Base-by-base conservation (phyloP, 2,329 filamentous ascomycete species). In the Calonectria hawksworthii region DNA sequence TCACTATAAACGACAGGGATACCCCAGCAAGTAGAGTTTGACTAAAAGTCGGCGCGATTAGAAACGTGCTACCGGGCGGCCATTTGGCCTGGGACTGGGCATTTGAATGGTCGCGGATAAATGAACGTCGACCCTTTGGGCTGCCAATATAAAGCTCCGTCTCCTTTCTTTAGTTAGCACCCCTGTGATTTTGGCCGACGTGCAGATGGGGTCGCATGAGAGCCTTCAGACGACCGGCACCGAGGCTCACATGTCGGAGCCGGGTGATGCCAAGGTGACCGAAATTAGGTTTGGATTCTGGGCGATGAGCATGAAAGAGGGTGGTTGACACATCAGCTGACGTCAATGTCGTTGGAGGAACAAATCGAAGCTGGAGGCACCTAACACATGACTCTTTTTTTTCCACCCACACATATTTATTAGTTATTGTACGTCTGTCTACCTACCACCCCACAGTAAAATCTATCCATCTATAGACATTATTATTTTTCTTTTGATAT, bases 41-140 rank as follows among this genome's bases (percentile, higher is more conserved):
- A 68, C 70, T 47, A 52, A 72, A 34, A 72, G 70, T 72, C 70
- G 70, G 70, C 52, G 70, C 70, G 70, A 72, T 68, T 72, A 72
- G 54, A 47, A 68, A 63, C 64, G 63, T 30, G 38, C 51, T 72
- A 38, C 21, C 32, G 32, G 64, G 52, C n/a, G 32, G 32, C 21
- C 34, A 30, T 52, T 23, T 18, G 23, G 50, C 23, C 11, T 3
- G 64, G 8, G 28, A 38, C 51, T 41, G 23, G n/a, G 51, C 13
- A 28, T 28, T 44, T 26, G 38, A 44, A 61, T 54, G 47, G 64
- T 66, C 23, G 23, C 63, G 38, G 44, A 63, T 68, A 68, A 54
- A 63, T 61, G 61, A 65, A 18, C 9, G 41, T 63, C 8, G 32
- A 63, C 56, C 56, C 56, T 63, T 63, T 63, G 56, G 56, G 56